Conservation (phyloP, 352 stramenopile species). For the Elongisporangium prolatum region DNA sequence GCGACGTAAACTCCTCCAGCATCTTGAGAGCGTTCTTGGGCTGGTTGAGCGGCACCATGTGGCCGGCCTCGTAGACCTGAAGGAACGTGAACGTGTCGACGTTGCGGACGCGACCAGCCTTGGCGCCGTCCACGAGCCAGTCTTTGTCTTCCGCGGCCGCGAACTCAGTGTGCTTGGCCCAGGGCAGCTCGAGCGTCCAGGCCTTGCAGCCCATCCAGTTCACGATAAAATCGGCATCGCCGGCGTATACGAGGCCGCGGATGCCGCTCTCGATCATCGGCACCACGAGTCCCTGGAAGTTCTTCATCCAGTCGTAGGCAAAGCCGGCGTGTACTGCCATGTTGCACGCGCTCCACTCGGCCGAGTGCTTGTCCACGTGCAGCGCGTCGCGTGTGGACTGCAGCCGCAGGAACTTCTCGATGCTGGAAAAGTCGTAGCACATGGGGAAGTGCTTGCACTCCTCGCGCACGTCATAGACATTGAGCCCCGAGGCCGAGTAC, state of each 20-base stretch:
- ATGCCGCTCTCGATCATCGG: constrained; percentile 91
- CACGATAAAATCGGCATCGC: constrained; percentile 97
- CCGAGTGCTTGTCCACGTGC: constrained; percentile 72
- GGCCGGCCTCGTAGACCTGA: constrained; percentile 92
- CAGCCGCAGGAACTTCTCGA: constrained; percentile 88
- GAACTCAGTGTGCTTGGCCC: constrained; percentile 73
- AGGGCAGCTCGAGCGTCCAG: constrained; percentile 94
- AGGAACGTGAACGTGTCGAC: constrained; percentile 89
- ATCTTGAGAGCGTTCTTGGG: constrained; percentile 92
- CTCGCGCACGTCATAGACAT: constrained; percentile 91
- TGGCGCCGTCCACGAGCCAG: constrained; percentile 59
- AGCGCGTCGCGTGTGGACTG: constrained; percentile 83
- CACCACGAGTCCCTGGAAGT: constrained; percentile 89
- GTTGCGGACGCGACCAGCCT: constrained; percentile 52
- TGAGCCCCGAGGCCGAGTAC: constrained; percentile 47
- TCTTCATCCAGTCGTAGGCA: constrained; percentile 95
- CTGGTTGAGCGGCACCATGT: constrained; percentile 96
- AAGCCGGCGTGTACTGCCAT: constrained; percentile 94
- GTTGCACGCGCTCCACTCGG: constrained; percentile 93
- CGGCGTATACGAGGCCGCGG: constrained; percentile 93
- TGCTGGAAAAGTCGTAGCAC: constrained; percentile 94
- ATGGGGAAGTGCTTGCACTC: constrained; percentile 87
- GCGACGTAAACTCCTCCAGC: constrained; percentile 88
- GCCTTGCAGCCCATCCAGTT: constrained; percentile 97
- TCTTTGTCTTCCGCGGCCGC: constrained; percentile 41